Evolutionary conservation across 2,329 filamentous ascomycete species (phyloP).

Genomic region (Teratosphaeria gauchensis): DNA sequence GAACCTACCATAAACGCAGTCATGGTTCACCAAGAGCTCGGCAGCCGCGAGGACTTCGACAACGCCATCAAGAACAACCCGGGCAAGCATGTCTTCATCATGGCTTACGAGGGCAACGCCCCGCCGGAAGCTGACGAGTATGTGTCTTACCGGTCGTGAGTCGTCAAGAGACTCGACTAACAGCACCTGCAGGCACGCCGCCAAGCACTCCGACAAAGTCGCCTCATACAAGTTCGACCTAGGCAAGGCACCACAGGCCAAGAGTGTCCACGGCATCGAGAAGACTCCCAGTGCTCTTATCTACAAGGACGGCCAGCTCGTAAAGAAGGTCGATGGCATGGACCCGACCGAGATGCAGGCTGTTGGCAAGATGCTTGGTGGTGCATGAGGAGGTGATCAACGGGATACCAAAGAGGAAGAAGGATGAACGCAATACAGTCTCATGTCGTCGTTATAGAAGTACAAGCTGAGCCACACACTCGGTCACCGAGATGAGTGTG

Average conservation of each 20-base stretch:
- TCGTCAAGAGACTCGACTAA: not conserved
- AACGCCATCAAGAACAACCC: slow-evolving; percentile 17
- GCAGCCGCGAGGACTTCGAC: slow-evolving; percentile 22
- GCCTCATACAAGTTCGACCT: slow-evolving; percentile 22
- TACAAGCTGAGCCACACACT: not conserved
- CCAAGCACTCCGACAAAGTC: slow-evolving; percentile 18
- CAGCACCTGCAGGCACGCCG: slow-evolving; percentile 16
- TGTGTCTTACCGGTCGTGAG: not conserved
- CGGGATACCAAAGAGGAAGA: not conserved
- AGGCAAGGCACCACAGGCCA: slow-evolving; percentile 2
- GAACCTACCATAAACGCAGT: not conserved
- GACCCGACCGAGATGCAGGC: slow-evolving; percentile 13
- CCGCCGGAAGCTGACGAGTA: slow-evolving; percentile 21
- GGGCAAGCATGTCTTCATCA: slow-evolving; percentile 25
- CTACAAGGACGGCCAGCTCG: slow-evolving; percentile 23
- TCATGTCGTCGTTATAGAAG: not conserved
- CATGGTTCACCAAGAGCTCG: slow-evolving; percentile 17
- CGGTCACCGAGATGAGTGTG: not conserved
- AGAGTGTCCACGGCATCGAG: slow-evolving; percentile 16
- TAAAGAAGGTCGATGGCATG: slow-evolving; percentile 20
- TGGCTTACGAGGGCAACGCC: slow-evolving; percentile 20
- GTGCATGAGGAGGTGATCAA: not conserved
- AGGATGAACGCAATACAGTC: not conserved
- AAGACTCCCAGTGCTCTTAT: slow-evolving; percentile 20
- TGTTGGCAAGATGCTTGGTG: slow-evolving; percentile 10